Evolutionary conservation across 495 filamentous ascomycete genomes (phyloP).

Genomic region (Polyplosphaeria fusca): DNA sequence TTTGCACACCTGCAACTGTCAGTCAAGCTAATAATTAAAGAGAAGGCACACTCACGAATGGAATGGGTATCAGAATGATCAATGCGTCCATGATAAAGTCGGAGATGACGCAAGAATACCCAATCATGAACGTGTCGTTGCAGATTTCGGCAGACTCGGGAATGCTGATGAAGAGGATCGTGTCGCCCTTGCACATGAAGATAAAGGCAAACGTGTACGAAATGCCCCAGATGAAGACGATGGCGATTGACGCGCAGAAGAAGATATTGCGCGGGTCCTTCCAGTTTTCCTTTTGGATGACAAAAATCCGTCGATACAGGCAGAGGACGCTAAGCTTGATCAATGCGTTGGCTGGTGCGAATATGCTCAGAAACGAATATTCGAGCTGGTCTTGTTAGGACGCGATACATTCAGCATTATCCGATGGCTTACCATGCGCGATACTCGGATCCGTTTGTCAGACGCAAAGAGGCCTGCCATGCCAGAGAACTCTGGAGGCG

Average conservation of each 20-base stretch:
- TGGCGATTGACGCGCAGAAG: neutral
- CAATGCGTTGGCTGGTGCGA: neutral
- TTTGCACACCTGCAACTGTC: neutral
- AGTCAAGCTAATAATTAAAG: neutral
- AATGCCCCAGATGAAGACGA: neutral
- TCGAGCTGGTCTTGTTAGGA: neutral
- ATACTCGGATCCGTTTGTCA: neutral
- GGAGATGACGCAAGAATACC: neutral
- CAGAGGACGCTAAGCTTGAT: conserved; percentile 4
- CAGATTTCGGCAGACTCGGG: neutral
- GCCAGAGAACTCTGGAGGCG: neutral
- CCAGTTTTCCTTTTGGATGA: neutral
- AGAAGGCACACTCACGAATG: neutral
- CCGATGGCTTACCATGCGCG: neutral
- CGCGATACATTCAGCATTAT: neutral
- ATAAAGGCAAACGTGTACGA: neutral
- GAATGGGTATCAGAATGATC: conserved; percentile 6
- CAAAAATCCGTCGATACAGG: conserved; percentile 6
- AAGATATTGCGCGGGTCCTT: neutral
- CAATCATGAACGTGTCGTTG: neutral
- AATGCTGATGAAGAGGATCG: neutral
- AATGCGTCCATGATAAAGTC: conserved; percentile 6
- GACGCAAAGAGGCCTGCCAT: neutral
- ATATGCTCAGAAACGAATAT: conserved; percentile 5
- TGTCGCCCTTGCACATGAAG: conserved; percentile 9